Base-by-base conservation (phyloP, 805 yeast genomes). In the Starmerella khaoyaiensis region DNA sequence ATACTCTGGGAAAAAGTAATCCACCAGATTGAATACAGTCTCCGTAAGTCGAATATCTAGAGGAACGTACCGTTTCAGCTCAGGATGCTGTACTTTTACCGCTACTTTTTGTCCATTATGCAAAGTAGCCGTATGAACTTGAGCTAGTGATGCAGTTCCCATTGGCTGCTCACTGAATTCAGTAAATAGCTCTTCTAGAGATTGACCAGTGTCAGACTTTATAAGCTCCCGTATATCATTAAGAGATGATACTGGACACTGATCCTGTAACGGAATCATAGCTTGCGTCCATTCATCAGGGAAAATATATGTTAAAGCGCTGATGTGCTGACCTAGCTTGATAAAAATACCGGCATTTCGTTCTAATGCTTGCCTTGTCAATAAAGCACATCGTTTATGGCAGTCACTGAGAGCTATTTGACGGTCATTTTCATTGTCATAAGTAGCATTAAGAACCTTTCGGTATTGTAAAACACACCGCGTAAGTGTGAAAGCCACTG, bases 91-190 rank as follows among this genome's bases (percentile, higher is more conserved):
- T 28, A 87, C 70, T 53, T 90, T 90, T 17, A 90, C 94, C 1
- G 98, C 98, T 3, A 87, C 97, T 50, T 67, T 71, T 42, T 75
- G 68, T 2, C 79, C 81, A 12, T n/a, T 10, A 1, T 55, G 60
- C 37, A 86, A 54, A 2, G 57, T 67, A 0, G 93, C 99, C 18
- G 65, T 61, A 59, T 90, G 97, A 4, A 90, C 99, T 54, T 90
- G 99, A 0, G 98, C 98, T 46, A 90, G 64, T 1, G 95, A 82
- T 0, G 98, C 98, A 4, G 82, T 93, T 1, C 98, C 99, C 28
- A 90, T 75, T 0, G 99, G 98, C 8, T 55, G 58, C 0, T 70
- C 67, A 41, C 77, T 70, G 52, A 90, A 81, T 27, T 68, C 72
- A 8, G 61, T 56, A 56, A 90, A 90, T 28, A 73, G 47, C 0